A percentile compares a stretch with the other conserved stretches of the same genome.
Evolutionary conservation across 345 rosid species (phyloP).

Genomic region (Eucalyptus pauciflora): DNA sequence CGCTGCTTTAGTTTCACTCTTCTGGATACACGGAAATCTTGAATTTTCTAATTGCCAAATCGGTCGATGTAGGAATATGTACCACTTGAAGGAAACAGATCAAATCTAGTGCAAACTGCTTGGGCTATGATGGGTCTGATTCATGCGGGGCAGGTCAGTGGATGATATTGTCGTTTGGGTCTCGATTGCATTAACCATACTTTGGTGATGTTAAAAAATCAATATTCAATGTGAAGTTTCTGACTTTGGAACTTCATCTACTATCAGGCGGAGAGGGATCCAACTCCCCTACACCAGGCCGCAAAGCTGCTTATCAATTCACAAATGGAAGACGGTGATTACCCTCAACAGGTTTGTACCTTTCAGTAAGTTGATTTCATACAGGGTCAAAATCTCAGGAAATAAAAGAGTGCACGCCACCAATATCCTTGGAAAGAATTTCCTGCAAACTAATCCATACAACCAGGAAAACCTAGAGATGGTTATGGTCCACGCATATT

Average conservation of each 20-base stretch:
- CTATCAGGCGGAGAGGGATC: slow-evolving; percentile 40
- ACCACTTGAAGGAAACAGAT: slow-evolving; percentile 25
- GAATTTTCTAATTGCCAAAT: neutral
- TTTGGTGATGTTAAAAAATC: neutral
- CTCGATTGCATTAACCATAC: neutral
- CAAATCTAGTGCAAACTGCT: slow-evolving; percentile 45
- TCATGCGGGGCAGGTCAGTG: slow-evolving; percentile 36
- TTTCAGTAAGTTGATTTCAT: neutral
- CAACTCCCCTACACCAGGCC: slow-evolving; percentile 48
- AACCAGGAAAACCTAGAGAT: neutral
- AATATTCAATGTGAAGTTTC: neutral
- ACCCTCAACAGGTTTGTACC: slow-evolving; percentile 40
- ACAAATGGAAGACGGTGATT: slow-evolving; percentile 49
- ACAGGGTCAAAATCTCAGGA: neutral
- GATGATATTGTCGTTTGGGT: neutral
- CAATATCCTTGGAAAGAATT: neutral
- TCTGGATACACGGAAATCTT: neutral
- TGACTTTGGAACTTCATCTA: neutral
- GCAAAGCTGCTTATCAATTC: slow-evolving; percentile 63
- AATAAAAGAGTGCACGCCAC: neutral
- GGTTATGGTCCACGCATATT: neutral
- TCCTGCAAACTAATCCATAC: neutral
- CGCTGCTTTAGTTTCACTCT: neutral
- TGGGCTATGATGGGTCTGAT: slow-evolving; percentile 41
- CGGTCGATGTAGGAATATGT: slow-evolving; percentile 9